phyloP scores from a whole-genome alignment of 345 rosid genomes.

The Chamaenerion angustifolium region DNA sequence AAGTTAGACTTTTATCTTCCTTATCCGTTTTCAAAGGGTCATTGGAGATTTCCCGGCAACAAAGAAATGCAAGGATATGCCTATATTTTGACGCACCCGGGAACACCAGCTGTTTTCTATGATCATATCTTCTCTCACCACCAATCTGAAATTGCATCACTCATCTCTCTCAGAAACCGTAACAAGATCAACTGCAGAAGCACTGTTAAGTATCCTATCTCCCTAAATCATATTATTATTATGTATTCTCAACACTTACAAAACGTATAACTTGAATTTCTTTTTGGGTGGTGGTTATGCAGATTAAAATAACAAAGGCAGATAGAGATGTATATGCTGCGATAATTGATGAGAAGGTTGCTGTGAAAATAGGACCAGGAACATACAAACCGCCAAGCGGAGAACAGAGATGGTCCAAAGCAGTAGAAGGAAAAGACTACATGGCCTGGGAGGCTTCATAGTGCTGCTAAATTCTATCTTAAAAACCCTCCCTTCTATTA shows the following conservation, averaged over 20 bases:
- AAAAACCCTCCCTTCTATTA: too few species aligned
- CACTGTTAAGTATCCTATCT: slow-evolving; percentile 27
- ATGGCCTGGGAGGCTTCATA: slow-evolving; percentile 84
- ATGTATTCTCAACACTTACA: too few species aligned
- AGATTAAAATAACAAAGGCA: slow-evolving; percentile 63
- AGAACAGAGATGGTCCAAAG: slow-evolving; percentile 38
- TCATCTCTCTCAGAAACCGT: slow-evolving; percentile 58
- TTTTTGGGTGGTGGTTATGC: background rate
- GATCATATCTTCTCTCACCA: slow-evolving; percentile 71
- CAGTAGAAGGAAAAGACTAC: slow-evolving; percentile 68
- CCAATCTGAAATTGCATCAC: slow-evolving; percentile 52
- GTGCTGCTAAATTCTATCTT: too few species aligned
- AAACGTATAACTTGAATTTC: too few species aligned
- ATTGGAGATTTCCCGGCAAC: slow-evolving; percentile 94
- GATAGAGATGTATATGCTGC: slow-evolving; percentile 87
- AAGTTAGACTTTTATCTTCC: too few species aligned
- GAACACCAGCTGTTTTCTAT: slow-evolving; percentile 85
- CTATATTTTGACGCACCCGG: slow-evolving; percentile 90
- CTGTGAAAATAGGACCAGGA: slow-evolving; percentile 92
- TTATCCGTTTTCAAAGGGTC: slow-evolving; percentile 36
- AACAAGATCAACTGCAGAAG: slow-evolving; percentile 79
- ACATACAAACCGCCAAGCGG: slow-evolving; percentile 53
- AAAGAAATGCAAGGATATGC: slow-evolving; percentile 99
- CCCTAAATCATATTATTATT: background rate
- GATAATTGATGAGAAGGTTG: slow-evolving; percentile 57